Base-by-base conservation (phyloP, 2,329 filamentous ascomycete genomes). In the Penicillium digitatum region DNA sequence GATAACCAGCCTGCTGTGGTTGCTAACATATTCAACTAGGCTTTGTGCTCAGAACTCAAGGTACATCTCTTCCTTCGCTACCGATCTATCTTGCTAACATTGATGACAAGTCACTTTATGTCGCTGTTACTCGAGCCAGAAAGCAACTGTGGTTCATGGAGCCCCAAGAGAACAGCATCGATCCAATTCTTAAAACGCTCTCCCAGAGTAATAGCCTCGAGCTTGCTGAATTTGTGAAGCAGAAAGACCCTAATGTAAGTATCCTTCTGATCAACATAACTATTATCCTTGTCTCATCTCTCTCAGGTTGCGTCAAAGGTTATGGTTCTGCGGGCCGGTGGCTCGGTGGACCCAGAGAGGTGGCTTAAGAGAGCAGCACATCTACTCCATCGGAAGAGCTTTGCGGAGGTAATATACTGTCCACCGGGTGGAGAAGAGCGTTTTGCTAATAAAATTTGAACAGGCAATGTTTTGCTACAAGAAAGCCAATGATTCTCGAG, bases 101-200 rank as follows among this genome's bases (percentile, higher is more conserved):
- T 32, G 2, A 34, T 34, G n/a, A 52, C 14, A 50, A 71, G 64
- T 56, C 68, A 47, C 50, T 71, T 2, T 71, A 71, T 52, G 67
- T 71, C 18, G 68, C 64, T 9, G 53, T 68, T 2, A 71, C 69
- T 3, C 61, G 69, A 48, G 61, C 68, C 0, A 60, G 67, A 12
- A 63, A 59, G 35, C 59, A 61, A 20, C 49, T 62, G 24, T 63
- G 61, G 52, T 56, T 65, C 14, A 58, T 70, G 32, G 68, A 69
- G 40, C 60, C 57, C 7, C 47, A 32, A 3, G 57, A 59, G 20
- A 43, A 38, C 5, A 56, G 52, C 14, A 18, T 59, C 2, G 52
- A 54, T 2, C 37, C 59, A 6, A 40, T 69, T 14, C 26, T 62
- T 10, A 38, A 57, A 43, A 34, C 65, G 3, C 55, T 68, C 1